Conservation (phyloP, 1,139 yeast species). For the Debaryomycetaceae sp. region DNA sequence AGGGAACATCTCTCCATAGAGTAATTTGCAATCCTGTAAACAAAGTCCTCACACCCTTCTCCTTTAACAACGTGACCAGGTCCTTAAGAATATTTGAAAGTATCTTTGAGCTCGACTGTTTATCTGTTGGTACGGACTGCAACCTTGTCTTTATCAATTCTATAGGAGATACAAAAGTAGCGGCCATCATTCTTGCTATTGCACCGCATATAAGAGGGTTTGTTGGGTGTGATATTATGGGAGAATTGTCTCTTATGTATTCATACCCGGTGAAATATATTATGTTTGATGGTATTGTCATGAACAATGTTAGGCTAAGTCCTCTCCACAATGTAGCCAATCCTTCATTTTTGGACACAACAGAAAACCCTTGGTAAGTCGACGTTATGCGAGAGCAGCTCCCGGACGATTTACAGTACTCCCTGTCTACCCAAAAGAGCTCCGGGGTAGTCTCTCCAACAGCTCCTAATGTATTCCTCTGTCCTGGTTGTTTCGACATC, state of each 20-base stretch:
- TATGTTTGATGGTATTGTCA: constrained; percentile 92
- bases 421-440: constrained; percentile 41
- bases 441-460: constrained; percentile 14
- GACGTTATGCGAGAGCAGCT: constrained; percentile 42
- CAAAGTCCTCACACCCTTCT: constrained; percentile 60
- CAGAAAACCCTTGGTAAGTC: constrained; percentile 69
- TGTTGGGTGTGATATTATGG: constrained; percentile 45
- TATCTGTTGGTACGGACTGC: constrained; percentile 69
- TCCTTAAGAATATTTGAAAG: constrained; percentile 53
- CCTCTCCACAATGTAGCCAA: constrained; percentile 83
- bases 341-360: constrained; percentile 73
- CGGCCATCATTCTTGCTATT: constrained; percentile 77
- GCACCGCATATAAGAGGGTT: constrained; percentile 89
- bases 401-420: constrained; percentile 33
- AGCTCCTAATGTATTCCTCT: background rate
- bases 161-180: constrained; percentile 81
- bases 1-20: constrained; percentile 96
- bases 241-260: constrained; percentile 71
- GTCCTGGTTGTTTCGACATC: background rate
- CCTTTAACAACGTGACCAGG: constrained; percentile 48
- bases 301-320: constrained; percentile 70
- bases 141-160: constrained; percentile 85
- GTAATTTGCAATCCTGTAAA: constrained; percentile 87
- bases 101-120: constrained; percentile 31
- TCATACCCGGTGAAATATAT: constrained; percentile 95